Evolutionary conservation across 2,329 filamentous ascomycete genomes (phyloP).

Genomic region (Fusarium tjaetaba): DNA sequence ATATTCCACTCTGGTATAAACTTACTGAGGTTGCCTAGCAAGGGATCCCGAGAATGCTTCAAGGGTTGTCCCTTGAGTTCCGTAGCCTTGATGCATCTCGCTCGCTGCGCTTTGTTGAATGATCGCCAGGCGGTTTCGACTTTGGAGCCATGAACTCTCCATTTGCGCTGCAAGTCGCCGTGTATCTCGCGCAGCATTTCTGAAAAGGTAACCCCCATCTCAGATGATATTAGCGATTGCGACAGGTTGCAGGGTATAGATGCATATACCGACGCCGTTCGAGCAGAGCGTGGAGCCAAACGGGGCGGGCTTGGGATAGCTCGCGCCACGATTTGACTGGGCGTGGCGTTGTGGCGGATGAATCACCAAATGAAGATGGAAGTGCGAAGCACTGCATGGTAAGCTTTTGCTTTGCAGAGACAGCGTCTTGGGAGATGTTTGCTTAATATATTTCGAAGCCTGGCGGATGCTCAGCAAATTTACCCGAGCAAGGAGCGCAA

Average conservation of each 20-base stretch:
- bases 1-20: slow-evolving; percentile 57
- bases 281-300: too few relatives aligned
- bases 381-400: too few relatives aligned
- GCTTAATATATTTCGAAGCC: too few relatives aligned
- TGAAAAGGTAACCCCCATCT: not conserved
- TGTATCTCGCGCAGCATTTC: not conserved
- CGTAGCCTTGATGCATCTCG: slow-evolving; percentile 43
- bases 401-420: too few relatives aligned
- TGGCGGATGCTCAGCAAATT: not conserved
- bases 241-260: too few relatives aligned
- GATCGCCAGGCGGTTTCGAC: slow-evolving; percentile 54
- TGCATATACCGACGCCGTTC: too few relatives aligned
- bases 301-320: too few relatives aligned
- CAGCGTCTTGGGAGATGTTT: too few relatives aligned
- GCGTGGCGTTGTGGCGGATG: too few relatives aligned
- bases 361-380: too few relatives aligned
- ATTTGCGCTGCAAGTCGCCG: not conserved
- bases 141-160: slow-evolving; percentile 44
- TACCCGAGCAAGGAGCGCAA: not conserved
- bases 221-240: too few relatives aligned
- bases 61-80: slow-evolving; percentile 47
- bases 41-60: slow-evolving; percentile 46
- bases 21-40: slow-evolving; percentile 51
- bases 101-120: slow-evolving; percentile 48
- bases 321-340: too few relatives aligned